phyloP scores from a whole-genome alignment of 495 filamentous ascomycete genomes.

The Hyphodiscus hymeniophilus region DNA sequence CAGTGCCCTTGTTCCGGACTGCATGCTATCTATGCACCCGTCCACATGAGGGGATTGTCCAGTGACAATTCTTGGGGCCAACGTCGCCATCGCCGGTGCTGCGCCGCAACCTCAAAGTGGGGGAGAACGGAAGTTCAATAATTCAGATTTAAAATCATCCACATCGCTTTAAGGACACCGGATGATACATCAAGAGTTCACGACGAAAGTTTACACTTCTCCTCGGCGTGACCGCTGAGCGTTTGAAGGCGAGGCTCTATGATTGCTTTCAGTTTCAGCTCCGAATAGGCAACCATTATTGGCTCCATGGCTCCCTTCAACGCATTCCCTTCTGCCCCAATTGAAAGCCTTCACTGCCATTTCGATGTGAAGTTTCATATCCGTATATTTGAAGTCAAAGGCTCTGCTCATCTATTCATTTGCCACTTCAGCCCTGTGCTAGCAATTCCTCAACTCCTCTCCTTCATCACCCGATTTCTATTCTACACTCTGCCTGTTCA shows the following conservation, averaged over 20 bases:
- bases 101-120: not conserved
- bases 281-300: not conserved
- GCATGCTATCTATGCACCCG: not conserved
- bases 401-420: not conserved
- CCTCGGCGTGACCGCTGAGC: no score
- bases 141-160: not conserved
- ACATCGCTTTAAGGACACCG: not conserved
- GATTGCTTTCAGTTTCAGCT: not conserved
- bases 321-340: not conserved
- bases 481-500: conserved; percentile 3
- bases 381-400: not conserved
- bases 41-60: conserved; percentile 9
- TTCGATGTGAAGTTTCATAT: not conserved
- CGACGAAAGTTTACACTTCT: not conserved
- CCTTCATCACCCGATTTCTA: not conserved
- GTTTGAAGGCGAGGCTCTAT: no score
- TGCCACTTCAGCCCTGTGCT: conserved; percentile 10
- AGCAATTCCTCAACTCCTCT: not conserved
- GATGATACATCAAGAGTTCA: not conserved
- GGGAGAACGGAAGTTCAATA: not conserved
- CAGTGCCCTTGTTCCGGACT: not conserved
- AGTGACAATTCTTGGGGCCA: conserved; percentile 6
- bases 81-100: not conserved
- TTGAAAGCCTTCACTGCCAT: not conserved
- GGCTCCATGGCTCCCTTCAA: not conserved